These are phyloP conservation scores for Platanthera zijinensis DNA, from an alignment of 106 monocot genomes.

Conservation along the genomic window DNA sequence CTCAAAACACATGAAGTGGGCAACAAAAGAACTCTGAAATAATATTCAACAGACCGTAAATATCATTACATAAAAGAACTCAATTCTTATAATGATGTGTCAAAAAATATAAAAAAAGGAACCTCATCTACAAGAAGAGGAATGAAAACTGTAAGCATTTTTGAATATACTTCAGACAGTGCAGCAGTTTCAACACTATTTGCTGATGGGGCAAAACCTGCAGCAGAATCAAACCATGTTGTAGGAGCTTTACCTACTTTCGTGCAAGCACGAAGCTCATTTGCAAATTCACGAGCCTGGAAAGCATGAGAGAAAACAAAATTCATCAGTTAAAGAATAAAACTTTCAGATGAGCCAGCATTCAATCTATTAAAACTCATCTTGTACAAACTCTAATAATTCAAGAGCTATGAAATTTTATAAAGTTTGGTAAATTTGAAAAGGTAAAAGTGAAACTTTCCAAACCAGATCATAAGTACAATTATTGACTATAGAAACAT, in stretches of 20 bases:
- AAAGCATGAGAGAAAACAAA: conserved; percentile 7
- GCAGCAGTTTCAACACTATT: conserved; percentile 59
- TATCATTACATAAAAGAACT: neutral
- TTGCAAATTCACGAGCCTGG: conserved; percentile 88
- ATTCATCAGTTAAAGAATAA: neutral
- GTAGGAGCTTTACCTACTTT: conserved; percentile 52
- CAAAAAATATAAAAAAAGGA: neutral
- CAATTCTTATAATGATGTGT: neutral
- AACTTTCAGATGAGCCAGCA: neutral
- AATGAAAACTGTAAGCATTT: conserved; percentile 88
- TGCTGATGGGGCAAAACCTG: conserved; percentile 31
- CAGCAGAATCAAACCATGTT: conserved; percentile 61
- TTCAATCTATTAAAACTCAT: neutral
- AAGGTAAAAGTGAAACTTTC: neutral
- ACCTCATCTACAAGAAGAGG: conserved; percentile 99
- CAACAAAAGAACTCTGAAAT: conserved; percentile 87
- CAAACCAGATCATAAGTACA: neutral
- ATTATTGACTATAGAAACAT: neutral
- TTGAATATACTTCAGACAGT: conserved; percentile 87
- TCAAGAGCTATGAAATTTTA: neutral
- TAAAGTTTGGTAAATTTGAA: neutral
- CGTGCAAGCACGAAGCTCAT: conserved; percentile 87
- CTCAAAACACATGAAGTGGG: conserved; percentile 99
- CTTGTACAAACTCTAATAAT: neutral
- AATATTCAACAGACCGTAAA: neutral